A percentile compares a stretch with the other conserved stretches of the same genome.
Conservation (phyloP, 768 basidiomycete species). For the Leccinum subtestaceum region DNA sequence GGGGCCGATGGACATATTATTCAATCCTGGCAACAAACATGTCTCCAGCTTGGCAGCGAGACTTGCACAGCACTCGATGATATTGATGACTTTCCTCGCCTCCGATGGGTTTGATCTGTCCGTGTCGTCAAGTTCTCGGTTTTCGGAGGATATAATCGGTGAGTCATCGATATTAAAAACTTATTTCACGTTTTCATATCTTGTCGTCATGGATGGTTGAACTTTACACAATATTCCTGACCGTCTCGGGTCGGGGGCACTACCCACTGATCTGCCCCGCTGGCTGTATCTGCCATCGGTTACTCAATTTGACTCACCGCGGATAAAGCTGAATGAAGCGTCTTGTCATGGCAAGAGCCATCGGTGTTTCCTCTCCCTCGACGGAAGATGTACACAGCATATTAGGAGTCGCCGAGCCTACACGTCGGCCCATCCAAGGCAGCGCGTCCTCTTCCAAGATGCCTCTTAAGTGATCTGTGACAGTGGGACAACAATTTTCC, state of each 20-base stretch:
- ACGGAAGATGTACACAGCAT: slow-evolving; percentile 13
- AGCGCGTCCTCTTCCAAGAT: not conserved
- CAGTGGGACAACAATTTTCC: not conserved
- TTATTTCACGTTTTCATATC: slow-evolving; percentile 7
- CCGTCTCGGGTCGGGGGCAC: not conserved
- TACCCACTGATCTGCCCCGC: not conserved
- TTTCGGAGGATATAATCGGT: not conserved
- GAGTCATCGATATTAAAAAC: slow-evolving; percentile 1
- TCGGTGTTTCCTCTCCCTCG: slow-evolving; percentile 15
- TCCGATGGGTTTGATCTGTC: not conserved
- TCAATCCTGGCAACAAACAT: not conserved
- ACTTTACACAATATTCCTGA: not conserved
- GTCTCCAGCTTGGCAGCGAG: not conserved
- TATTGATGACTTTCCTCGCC: not conserved
- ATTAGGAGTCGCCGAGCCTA: not conserved
- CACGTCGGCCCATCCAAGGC: slow-evolving; percentile 1
- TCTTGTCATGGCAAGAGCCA: slow-evolving; percentile 7
- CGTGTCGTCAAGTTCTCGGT: not conserved
- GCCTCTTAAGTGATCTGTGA: slow-evolving; percentile 13
- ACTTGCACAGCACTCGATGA: not conserved
- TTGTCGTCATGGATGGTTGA: slow-evolving; percentile 4
- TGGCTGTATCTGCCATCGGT: slow-evolving; percentile 8
- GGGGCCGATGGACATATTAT: not conserved
- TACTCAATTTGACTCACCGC: not conserved
- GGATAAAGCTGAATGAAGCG: not conserved